Percentiles rank a stretch among this genome's conserved stretches.
phyloP scores from a whole-genome alignment of 257 asterid species.

The Scutellaria minor region DNA sequence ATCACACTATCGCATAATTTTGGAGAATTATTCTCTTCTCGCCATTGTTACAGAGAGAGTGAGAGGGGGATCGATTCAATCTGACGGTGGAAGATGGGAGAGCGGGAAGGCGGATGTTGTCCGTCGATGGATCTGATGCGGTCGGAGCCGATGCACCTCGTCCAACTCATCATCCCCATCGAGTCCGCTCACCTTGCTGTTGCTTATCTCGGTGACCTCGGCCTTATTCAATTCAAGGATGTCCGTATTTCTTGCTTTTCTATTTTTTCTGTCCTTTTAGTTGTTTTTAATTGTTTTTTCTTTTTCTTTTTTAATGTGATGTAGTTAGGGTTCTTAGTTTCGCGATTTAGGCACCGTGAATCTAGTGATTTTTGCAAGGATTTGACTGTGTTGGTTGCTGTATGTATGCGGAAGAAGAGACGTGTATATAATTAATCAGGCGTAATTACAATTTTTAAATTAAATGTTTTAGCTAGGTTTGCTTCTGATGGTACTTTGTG shows the following conservation, averaged over 20 bases:
- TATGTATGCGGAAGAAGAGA: constrained; percentile 10
- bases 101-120: constrained; percentile 79
- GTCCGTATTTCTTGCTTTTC: constrained; percentile 41
- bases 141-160: constrained; percentile 94
- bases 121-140: constrained; percentile 98
- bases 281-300: constrained; percentile 27
- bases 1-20: not conserved
- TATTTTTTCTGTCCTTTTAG: not conserved
- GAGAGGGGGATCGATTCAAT: constrained; percentile 34
- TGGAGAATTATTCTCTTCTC: constrained; percentile 19
- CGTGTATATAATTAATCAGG: not conserved
- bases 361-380: constrained; percentile 8
- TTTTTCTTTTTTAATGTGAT: constrained; percentile 25
- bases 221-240: constrained; percentile 87
- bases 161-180: constrained; percentile 89
- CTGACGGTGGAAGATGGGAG: constrained; percentile 64
- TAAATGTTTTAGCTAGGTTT: constrained; percentile 26
- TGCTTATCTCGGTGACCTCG: constrained; percentile 86
- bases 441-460: constrained; percentile 8
- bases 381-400: constrained; percentile 21
- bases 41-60: constrained; percentile 32
- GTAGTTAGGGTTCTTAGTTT: constrained; percentile 36
- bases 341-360: constrained; percentile 1
- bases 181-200: constrained; percentile 87
- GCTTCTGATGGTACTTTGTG: constrained; percentile 16